Evolutionary conservation across 805 yeast species (phyloP), one percentile per base, ranked within the genome.

Genomic region (Candida krabiensis): DNA sequence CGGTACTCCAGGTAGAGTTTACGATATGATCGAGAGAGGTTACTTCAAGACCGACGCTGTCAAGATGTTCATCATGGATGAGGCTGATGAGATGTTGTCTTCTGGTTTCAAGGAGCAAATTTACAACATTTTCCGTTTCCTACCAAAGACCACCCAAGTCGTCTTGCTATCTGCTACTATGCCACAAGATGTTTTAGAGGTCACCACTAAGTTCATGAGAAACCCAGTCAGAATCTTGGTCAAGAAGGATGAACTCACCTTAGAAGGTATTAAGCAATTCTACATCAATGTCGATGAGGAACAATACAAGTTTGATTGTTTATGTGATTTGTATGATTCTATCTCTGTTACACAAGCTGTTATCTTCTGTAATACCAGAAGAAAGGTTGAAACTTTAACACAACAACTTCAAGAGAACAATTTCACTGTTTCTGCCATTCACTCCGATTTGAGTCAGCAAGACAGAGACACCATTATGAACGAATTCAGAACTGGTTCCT

Each of bases 1-100:
- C 61, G 99, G 99, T 36, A 93, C 99, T 9, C 99, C 99, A 23
- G 99, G 99, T 40, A 77, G 99, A 59, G 96, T 91, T 27, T 65
- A 76, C 45, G 99, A 93, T 67, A 80, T 93, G 84, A 80, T 93
- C 47, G 86, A 86, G 59, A 79, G 96, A 64, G 79, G 95, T 50
- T 74, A 74, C 52, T 71, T 93, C 53, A 70, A 73, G 47, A 79
- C 93, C 12, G 79, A 89, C 52, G 75, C 81, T 55, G 73, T 89
- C 50, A 88, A 90, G 70, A 83, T 93, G 86, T 70, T 91, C 50
- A 79, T 93, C 47, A 70, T 93, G 55, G 99, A 93, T 67, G 99
- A 93, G 68, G 99, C 99, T 14, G 99, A 93, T 70, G 97, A 93
- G 67, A 69, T 93, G 67, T 72, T 93, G 55, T 79, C 91, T 34